These are phyloP conservation scores for Leishmania amazonensis DNA, from an alignment of 208 protist species.

Conservation along the genomic window DNA sequence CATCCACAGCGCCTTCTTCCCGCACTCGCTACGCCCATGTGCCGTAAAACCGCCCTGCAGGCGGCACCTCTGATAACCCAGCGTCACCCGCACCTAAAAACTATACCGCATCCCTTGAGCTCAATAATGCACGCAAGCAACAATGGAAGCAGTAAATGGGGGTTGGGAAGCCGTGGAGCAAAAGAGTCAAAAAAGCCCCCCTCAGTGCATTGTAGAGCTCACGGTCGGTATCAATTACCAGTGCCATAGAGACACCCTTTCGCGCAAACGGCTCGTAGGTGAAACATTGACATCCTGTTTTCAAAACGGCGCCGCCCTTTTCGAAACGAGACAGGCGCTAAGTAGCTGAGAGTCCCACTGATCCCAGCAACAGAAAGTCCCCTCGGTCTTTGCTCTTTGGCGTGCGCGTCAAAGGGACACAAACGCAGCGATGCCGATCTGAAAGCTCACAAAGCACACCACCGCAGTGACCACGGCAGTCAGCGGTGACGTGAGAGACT, in stretches of 20 bases:
- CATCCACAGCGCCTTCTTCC: neutral
- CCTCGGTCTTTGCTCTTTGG: neutral
- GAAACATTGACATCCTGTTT: neutral
- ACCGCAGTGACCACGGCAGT: conserved; percentile 4
- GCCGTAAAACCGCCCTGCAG: neutral
- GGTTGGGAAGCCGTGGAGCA: neutral
- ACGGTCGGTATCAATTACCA: neutral
- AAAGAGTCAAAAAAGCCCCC: neutral
- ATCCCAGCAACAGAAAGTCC: neutral
- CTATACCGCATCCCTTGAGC: neutral
- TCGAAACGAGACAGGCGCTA: neutral
- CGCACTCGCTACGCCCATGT: neutral
- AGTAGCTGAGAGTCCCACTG: neutral
- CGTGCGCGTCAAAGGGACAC: neutral
- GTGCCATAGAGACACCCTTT: neutral
- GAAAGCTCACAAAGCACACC: conserved; percentile 13
- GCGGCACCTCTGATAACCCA: neutral
- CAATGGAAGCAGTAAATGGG: neutral
- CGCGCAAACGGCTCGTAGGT: neutral
- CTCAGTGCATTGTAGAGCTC: neutral
- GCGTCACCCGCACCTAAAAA: neutral
- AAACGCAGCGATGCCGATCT: conserved; percentile 10
- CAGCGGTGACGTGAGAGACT: conserved; percentile 7
- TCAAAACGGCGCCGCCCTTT: neutral
- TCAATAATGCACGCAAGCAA: neutral